phyloP scores from a whole-genome alignment of 805 yeast genomes.

The Spathaspora boniae region DNA sequence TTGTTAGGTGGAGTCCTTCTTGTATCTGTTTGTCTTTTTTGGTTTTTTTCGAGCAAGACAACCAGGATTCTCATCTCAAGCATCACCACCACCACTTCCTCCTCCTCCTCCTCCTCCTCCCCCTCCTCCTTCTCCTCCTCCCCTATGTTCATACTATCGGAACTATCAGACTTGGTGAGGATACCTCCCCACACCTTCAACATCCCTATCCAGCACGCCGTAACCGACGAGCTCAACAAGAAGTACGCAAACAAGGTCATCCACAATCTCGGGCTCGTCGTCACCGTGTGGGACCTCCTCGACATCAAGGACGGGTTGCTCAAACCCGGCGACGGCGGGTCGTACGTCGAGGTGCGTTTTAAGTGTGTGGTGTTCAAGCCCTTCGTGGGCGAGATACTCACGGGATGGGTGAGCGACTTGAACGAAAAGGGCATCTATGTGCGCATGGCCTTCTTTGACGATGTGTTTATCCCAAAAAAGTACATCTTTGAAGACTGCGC shows the following conservation, averaged over 20 bases:
- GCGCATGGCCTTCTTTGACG: conserved; percentile 85
- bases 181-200: conserved; percentile 84
- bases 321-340: conserved; percentile 92
- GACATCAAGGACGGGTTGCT: conserved; percentile 84
- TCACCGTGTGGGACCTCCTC: conserved; percentile 79
- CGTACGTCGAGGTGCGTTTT: conserved; percentile 70
- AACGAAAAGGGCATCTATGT: conserved; percentile 83
- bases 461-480: conserved; percentile 81
- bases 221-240: conserved; percentile 74
- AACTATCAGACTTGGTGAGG: conserved; percentile 78
- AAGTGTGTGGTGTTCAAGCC: conserved; percentile 86
- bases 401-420: conserved; percentile 92
- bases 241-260: conserved; percentile 86
- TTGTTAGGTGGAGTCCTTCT: no score
- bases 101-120: no score
- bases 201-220: conserved; percentile 65
- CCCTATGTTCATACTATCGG: conserved; percentile 90
- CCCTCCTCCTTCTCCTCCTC: no score
- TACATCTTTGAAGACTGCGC: conserved; percentile 75
- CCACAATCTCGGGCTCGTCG: conserved; percentile 77
- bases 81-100: no score
- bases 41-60: no score
- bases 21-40: no score
- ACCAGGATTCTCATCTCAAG: no score
- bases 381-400: conserved; percentile 86